Base-by-base conservation (phyloP, 768 basidiomycete genomes). In the Rhizopogon salebrosus region DNA sequence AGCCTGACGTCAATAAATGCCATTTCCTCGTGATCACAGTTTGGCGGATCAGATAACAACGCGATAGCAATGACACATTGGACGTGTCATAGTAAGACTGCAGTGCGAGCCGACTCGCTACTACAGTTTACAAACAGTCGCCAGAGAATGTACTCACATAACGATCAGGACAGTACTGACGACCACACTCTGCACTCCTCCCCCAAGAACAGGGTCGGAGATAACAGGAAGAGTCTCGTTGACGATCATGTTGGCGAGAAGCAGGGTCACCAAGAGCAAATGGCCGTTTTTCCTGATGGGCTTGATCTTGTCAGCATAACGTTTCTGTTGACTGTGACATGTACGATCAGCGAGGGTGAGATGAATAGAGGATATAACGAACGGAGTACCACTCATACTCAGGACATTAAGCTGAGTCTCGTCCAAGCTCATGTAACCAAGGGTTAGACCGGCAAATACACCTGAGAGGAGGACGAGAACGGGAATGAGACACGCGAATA, bases 361-460 rank as follows among this genome's bases (percentile, higher is more conserved):
- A 43, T 10, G 36, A 46, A 41, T 35, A 48, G 5, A 18, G 18
- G 65, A 31, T 3, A 4, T 46, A 23, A 72, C 88, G 54, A 60
- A 91, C 89, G 86, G 78, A 22, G 88, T 89, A 14, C 93, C 93
- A 51, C 87, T 87, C 55, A 92, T 85, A 57, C 85, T 84, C 20
- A 95, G 71, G 3, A 95, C 93, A 63, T 87, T 85, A 39, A 95
- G 80, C 75, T 94, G 92, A 37, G 92, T 94, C 68, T 89, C 89
- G 70, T 95, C 92, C 66, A 95, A 78, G 60, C 86, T 89, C 88
- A 95, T 93, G 68, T 92, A 94, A 31, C 92, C 92, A 41, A 95
- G 74, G 53, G 93, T 95, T 59, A 94, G 75, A 69, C 93, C 89
- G 77, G 92, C 92, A 80, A 94, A 93, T 54, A 92, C 61, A 64